A percentile compares a stretch with the other conserved stretches of the same genome.
These are phyloP conservation scores for Didymella exigua DNA, from an alignment of 2,329 filamentous ascomycete species.

Conservation along the genomic window DNA sequence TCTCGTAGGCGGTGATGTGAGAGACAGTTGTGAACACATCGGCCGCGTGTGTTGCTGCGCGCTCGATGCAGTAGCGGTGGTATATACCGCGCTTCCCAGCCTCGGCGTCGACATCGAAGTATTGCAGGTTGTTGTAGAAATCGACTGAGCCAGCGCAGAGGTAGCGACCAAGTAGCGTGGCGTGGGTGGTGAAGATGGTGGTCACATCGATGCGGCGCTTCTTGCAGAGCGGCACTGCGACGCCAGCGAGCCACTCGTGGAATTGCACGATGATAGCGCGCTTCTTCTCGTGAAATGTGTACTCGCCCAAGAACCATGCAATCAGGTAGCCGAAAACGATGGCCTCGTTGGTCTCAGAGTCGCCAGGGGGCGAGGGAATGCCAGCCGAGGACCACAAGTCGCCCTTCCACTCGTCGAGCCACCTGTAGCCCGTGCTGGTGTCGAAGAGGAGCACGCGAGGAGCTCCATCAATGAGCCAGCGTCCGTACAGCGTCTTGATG, in stretches of 20 bases:
- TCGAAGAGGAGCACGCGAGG: conserved; percentile 93
- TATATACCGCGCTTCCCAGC: conserved; percentile 98
- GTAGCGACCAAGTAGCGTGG: conserved; percentile 91
- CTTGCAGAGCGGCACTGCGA: conserved; percentile 88
- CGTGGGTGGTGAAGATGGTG: conserved; percentile 98
- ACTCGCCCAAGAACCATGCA: conserved; percentile 98
- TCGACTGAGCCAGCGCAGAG: conserved; percentile 97
- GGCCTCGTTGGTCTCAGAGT: conserved; percentile 95
- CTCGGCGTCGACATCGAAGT: conserved; percentile 94
- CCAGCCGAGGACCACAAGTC: conserved; percentile 92
- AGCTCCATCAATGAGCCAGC: conserved; percentile 97
- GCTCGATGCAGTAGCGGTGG: conserved; percentile 97
- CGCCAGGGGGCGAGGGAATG: conserved; percentile 89
- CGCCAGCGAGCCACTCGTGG: conserved; percentile 97
- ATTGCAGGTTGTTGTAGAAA: conserved; percentile 98
- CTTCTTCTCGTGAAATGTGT: conserved; percentile 88
- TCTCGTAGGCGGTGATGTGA: conserved; percentile 97
- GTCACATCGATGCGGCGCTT: conserved; percentile 95
- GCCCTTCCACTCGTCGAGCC: conserved; percentile 93
- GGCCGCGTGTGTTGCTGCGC: conserved; percentile 85
- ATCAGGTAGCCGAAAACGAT: conserved; percentile 98
- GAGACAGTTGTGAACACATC: conserved; percentile 99
- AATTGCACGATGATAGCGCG: conserved; percentile 96
- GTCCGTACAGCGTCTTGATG: conserved; percentile 86
- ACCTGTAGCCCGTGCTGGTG: conserved; percentile 89